Percentiles rank a stretch among this genome's conserved stretches.
Evolutionary conservation across 2,329 filamentous ascomycete genomes (phyloP).

Genomic region (Neopestalotiopsis sp.): DNA sequence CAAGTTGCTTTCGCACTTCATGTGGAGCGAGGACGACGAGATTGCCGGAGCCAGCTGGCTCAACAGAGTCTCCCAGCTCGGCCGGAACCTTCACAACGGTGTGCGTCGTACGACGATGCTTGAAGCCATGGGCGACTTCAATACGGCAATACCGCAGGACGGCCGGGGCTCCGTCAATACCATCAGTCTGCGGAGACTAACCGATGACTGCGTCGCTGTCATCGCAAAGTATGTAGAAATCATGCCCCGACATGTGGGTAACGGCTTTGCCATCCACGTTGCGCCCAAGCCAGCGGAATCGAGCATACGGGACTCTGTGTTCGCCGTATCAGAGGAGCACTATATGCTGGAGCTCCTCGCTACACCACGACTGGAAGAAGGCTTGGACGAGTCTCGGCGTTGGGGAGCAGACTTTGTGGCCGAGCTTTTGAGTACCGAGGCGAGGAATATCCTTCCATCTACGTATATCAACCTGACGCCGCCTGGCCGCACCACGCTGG

Average conservation of each 20-base stretch:
- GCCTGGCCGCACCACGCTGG: background rate
- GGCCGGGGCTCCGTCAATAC: background rate
- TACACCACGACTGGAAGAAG: background rate
- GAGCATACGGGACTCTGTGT: background rate
- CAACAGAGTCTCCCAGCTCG: background rate
- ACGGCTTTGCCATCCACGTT: background rate
- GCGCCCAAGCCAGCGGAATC: background rate
- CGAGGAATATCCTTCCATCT: background rate
- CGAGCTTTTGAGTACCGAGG: background rate
- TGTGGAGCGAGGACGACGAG: background rate
- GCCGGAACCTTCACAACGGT: background rate
- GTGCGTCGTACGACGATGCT: background rate
- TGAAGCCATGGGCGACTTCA: background rate
- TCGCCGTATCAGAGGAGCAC: background rate
- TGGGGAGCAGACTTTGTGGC: background rate
- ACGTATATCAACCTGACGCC: background rate
- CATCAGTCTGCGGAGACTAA: background rate
- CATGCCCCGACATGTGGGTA: background rate
- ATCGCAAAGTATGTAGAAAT: background rate
- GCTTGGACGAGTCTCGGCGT: background rate
- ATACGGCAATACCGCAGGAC: background rate
- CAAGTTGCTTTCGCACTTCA: background rate
- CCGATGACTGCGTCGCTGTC: background rate
- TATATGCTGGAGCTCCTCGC: background rate
- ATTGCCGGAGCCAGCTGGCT: background rate